Evolutionary conservation across 2,329 filamentous ascomycete species (phyloP).

Genomic region (Apiospora rasikravindrae): DNA sequence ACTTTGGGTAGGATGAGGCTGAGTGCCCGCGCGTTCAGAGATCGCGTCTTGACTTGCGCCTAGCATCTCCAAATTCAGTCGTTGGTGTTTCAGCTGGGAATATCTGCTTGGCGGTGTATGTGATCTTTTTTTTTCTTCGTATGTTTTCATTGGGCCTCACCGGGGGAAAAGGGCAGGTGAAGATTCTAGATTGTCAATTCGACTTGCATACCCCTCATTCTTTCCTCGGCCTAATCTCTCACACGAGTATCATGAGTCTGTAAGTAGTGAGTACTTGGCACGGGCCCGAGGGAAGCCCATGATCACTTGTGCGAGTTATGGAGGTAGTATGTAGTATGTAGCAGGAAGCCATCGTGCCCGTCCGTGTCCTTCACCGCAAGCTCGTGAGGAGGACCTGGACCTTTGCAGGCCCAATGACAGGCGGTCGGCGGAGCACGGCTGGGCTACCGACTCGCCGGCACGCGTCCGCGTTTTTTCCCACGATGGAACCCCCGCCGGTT

Average conservation of each 20-base stretch:
- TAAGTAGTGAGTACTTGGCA: slow-evolving; percentile 7
- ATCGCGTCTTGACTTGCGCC: slow-evolving; percentile 10
- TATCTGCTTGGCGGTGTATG: slow-evolving; percentile 6
- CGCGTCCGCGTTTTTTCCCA: slow-evolving; percentile 10
- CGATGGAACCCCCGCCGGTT: slow-evolving; percentile 3
- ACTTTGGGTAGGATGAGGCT: not conserved
- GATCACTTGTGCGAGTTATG: not conserved
- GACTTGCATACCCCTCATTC: slow-evolving; percentile 7
- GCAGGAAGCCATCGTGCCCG: slow-evolving; percentile 12
- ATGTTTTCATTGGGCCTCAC: not conserved
- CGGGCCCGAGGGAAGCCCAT: slow-evolving; percentile 2
- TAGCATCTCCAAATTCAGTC: slow-evolving; percentile 9
- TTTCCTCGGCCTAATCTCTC: slow-evolving; percentile 4
- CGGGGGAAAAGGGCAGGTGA: not conserved
- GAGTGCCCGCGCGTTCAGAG: not conserved
- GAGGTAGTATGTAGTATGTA: not conserved
- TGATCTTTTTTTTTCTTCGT: not conserved
- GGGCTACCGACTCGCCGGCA: slow-evolving; percentile 15
- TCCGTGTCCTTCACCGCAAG: slow-evolving; percentile 13
- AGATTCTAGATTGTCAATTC: slow-evolving; percentile 2
- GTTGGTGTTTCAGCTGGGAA: slow-evolving; percentile 8
- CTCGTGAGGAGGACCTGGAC: slow-evolving; percentile 7
- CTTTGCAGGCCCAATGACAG: not conserved
- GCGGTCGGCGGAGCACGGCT: slow-evolving; percentile 8
- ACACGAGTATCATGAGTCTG: not conserved